phyloP scores from a whole-genome alignment of 768 basidiomycete species.

The Dendrothele bispora region DNA sequence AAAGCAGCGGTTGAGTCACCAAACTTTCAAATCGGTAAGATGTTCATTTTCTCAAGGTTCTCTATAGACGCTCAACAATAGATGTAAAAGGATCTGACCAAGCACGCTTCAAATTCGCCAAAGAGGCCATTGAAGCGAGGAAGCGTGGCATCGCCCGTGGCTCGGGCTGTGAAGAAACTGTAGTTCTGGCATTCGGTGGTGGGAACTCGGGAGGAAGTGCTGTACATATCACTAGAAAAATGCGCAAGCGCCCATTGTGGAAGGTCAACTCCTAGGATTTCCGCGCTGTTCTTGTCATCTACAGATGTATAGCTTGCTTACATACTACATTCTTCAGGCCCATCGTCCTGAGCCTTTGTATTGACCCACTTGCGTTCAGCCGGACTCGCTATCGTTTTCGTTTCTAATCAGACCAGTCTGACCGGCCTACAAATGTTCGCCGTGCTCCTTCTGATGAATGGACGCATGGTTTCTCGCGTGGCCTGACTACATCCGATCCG shows the following conservation, averaged over 20 bases:
- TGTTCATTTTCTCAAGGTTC: conserved; percentile 4
- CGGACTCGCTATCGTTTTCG: background rate
- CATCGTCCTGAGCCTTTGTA: background rate
- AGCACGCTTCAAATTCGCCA: conserved; percentile 88
- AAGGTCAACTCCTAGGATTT: conserved; percentile 73
- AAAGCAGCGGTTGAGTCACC: conserved; percentile 80
- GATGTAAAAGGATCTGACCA: conserved; percentile 69
- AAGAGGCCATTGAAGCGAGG: conserved; percentile 81
- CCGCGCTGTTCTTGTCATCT: conserved; percentile 6
- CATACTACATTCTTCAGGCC: background rate
- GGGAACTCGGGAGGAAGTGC: conserved; percentile 66
- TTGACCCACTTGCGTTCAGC: background rate
- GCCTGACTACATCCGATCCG: too few relatives aligned
- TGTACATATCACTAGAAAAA: conserved; percentile 86
- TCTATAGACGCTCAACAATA: background rate
- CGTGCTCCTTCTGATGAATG: too few relatives aligned
- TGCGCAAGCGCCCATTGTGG: conserved; percentile 81
- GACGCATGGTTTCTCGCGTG: too few relatives aligned
- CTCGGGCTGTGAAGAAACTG: conserved; percentile 80
- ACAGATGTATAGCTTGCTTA: background rate
- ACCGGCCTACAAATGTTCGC: too few relatives aligned
- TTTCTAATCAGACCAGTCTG: too few relatives aligned
- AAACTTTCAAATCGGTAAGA: conserved; percentile 72
- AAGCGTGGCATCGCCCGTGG: conserved; percentile 77
- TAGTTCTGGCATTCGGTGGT: conserved; percentile 86